Percentiles rank a stretch among this genome's conserved stretches.
phyloP scores from a whole-genome alignment of 179 eudicot species.

The Camellia oleifera region DNA sequence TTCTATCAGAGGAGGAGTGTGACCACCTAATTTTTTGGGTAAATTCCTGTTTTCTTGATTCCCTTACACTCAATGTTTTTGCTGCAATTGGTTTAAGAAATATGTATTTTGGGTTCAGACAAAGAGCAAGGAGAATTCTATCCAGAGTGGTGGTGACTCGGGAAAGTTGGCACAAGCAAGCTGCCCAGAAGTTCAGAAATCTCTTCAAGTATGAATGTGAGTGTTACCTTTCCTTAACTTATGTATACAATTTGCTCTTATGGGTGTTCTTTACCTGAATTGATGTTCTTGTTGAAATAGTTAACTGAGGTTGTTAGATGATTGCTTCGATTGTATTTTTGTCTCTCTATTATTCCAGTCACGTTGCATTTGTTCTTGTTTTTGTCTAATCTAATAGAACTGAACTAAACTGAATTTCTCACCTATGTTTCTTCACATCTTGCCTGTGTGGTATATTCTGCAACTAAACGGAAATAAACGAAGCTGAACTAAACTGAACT shows the following conservation, averaged over 20 bases:
- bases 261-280: not conserved
- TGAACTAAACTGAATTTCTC: not conserved
- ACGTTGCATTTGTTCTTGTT: not conserved
- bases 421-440: not conserved
- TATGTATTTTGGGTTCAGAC: slow-evolving; percentile 33
- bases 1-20: slow-evolving; percentile 75
- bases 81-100: slow-evolving; percentile 11
- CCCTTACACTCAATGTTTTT: not conserved
- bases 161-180: slow-evolving; percentile 16
- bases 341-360: not conserved
- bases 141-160: slow-evolving; percentile 10
- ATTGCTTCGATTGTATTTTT: not conserved
- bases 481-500: not conserved
- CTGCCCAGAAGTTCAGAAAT: slow-evolving; percentile 13
- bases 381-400: not conserved
- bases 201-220: slow-evolving; percentile 13
- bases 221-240: slow-evolving; percentile 14
- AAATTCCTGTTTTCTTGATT: slow-evolving; percentile 19
- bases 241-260: not conserved
- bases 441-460: not conserved
- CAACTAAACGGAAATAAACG: not conserved
- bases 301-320: not conserved
- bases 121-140: slow-evolving; percentile 27
- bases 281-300: not conserved
- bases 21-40: slow-evolving; percentile 75